Base-by-base conservation (phyloP, 2,329 filamentous ascomycete genomes). In the Pseudogymnoascus sp. region DNA sequence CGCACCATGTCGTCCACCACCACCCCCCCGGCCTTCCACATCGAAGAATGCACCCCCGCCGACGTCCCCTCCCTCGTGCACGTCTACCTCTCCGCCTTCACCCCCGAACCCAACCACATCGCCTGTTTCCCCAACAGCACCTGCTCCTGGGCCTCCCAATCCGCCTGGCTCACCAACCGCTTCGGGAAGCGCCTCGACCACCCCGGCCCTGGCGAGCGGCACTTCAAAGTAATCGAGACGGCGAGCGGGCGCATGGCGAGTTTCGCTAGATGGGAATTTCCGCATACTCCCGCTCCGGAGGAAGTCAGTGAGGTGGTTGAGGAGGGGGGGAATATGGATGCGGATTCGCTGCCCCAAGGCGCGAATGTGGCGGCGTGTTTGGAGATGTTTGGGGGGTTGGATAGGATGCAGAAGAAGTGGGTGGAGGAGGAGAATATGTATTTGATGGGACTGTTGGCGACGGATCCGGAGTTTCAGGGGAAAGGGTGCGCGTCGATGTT, bases 361-460 rank as follows among this genome's bases (percentile, higher is more conserved):
- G 65, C 71, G 2, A 70, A 73, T 35, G 62, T 71, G 5, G 72
- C 69, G 42, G 56, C 73, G 17, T 71, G 67, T 33, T 64, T 63
- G 13, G 56, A 42, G 5, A 75, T 76, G 63, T 76, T 77, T 53
- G 65, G 64, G 2, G 67, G 64, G 1, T 61, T 77, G 56, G 66
- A 64, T 3, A 23, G 9, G 4, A 64, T 69, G 64, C 67, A 68
- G 13, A 68, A 71, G 63, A 73, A 73, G 64, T 75, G 72, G 64
- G 67, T 68, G 17, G 59, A 72, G 19, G 68, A 70, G 4, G 65
- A 70, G 6, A 63, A 72, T 4, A 76, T 73, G 72, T 71, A 77
- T 66, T 70, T 74, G 4, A 72, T 77, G 7, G 71, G 74, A 10
- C 67, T 78, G 5, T 69, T 79, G 10, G 72, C 67, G 44, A 75